phyloP scores from a whole-genome alignment of 192 early-diverging fungal genomes.

The Endogone sp. region DNA sequence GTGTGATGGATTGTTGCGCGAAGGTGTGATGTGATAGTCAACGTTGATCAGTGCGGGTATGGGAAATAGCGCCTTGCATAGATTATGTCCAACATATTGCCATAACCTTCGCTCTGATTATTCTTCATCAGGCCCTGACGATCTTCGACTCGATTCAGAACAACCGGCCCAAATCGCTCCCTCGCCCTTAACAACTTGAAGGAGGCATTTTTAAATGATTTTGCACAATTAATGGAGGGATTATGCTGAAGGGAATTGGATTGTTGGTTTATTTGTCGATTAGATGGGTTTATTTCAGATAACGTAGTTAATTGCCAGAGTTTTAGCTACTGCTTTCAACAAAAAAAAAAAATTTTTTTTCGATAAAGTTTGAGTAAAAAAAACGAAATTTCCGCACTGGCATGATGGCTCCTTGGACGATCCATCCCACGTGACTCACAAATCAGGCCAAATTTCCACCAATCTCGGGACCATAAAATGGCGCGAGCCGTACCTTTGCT shows the following conservation, averaged over 20 bases:
- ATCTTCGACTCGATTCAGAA: constrained; percentile 49
- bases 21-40: background rate
- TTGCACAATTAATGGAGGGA: no score
- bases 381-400: no score
- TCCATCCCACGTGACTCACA: no score
- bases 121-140: constrained; percentile 32
- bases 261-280: no score
- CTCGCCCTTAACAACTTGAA: background rate
- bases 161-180: constrained; percentile 10
- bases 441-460: no score
- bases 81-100: background rate
- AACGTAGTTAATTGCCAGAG: no score
- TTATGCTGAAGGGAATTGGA: no score
- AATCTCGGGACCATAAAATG: background rate
- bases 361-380: no score
- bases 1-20: background rate
- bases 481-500: background rate
- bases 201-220: background rate
- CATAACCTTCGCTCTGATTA: background rate
- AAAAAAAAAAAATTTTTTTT: no score
- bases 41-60: background rate
- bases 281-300: no score
- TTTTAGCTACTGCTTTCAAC: no score
- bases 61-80: background rate
- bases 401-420: no score